These are phyloP conservation scores for Podospora conica DNA, from an alignment of 495 filamentous ascomycete species.

Conservation along the genomic window DNA sequence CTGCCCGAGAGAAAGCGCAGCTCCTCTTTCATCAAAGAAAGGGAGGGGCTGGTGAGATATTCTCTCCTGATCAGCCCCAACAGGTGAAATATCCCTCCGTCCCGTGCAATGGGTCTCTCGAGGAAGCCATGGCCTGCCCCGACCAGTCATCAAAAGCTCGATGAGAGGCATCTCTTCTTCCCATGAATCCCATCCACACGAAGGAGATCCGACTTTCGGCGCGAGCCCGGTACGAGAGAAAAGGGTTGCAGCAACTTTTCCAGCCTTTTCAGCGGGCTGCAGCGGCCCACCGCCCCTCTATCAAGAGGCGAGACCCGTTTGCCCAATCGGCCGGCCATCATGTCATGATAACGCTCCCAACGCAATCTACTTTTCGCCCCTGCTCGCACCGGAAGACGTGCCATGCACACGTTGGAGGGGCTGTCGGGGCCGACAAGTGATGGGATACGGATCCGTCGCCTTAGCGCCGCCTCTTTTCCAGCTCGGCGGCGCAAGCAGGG, in stretches of 20 bases:
- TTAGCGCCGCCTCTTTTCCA: neutral
- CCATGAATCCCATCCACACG: too few relatives aligned
- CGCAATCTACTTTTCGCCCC: conserved; percentile 6
- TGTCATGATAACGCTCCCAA: conserved; percentile 2
- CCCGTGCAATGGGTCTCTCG: neutral
- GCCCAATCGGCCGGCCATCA: conserved; percentile 7
- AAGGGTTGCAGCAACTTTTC: neutral
- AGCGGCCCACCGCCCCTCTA: neutral
- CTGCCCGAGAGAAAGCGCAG: neutral
- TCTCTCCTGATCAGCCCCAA: neutral
- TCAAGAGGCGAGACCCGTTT: neutral
- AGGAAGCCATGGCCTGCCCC: neutral
- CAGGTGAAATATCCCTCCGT: neutral
- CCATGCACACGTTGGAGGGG: neutral
- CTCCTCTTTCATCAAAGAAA: neutral
- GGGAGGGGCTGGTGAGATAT: neutral
- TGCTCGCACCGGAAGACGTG: neutral
- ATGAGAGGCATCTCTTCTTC: too few relatives aligned
- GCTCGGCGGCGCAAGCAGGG: conserved; percentile 9
- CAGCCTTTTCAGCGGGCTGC: neutral
- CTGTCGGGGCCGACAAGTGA: conserved; percentile 1
- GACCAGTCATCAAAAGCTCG: neutral
- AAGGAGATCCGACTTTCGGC: neutral
- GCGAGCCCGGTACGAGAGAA: neutral
- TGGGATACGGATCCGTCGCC: conserved; percentile 8